Evolutionary conservation across 768 basidiomycete genomes (phyloP).

Genomic region (Auricularia auricula-judae): DNA sequence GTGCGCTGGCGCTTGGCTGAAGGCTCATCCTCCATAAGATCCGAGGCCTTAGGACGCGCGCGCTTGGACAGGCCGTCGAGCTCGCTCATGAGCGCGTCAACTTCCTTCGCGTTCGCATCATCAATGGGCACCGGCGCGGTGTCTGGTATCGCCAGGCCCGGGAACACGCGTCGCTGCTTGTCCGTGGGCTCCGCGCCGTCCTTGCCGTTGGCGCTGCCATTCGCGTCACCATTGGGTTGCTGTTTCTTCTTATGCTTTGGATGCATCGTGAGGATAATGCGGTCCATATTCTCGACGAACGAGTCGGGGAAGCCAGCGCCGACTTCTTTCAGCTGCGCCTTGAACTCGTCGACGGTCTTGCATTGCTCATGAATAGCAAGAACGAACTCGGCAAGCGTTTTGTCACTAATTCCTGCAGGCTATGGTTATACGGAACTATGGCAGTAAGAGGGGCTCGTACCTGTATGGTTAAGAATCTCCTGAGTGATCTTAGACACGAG

Average conservation of each 20-base stretch:
- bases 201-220: conserved; percentile 24
- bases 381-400: conserved; percentile 90
- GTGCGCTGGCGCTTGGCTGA: conserved; percentile 51
- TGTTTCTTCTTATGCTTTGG: conserved; percentile 86
- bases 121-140: conserved; percentile 46
- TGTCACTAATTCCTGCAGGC: conserved; percentile 64
- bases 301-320: conserved; percentile 84
- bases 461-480: conserved; percentile 78
- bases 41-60: conserved; percentile 26
- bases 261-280: conserved; percentile 87
- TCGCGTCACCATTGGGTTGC: conserved; percentile 17
- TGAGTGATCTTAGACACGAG: conserved; percentile 86
- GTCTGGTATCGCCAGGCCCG: conserved; percentile 78
- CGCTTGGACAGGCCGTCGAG: conserved; percentile 68
- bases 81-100: conserved; percentile 75
- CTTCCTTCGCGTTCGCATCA: conserved; percentile 33
- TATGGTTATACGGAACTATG: not conserved
- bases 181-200: conserved; percentile 27
- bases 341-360: conserved; percentile 71
- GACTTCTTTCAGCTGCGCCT: conserved; percentile 59
- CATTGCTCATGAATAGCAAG: conserved; percentile 81
- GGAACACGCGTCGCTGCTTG: conserved; percentile 77
- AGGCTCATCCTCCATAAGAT: conserved; percentile 23
- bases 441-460: conserved; percentile 8
- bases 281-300: conserved; percentile 86